Evolutionary conservation across 306 rosid species (phyloP), one percentile per base, ranked within the genome.

Genomic region (Pterocarpus santalinus): DNA sequence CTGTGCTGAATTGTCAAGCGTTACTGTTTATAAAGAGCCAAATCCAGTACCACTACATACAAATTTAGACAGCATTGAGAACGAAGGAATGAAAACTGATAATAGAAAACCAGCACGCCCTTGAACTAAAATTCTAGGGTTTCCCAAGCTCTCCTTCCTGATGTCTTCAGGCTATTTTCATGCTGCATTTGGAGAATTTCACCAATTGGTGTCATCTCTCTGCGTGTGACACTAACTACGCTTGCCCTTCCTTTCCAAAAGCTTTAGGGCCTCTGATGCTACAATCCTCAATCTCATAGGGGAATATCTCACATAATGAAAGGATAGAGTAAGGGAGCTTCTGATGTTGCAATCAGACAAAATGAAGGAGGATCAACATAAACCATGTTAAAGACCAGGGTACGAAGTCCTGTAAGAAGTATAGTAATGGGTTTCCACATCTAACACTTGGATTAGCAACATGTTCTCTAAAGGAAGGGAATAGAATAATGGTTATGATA

Each of bases 341-440:
- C 64, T n/a, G 35, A 56, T n/a, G 52, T 35, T 63, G 52, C 49
- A 35, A 56, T 55, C 49, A 56, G 52, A 6, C 13, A 16, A 33
- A 39, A 14, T 39, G 39, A 39, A 17, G 47, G 56, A 36, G 56
- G 39, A 38, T 57, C 57, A 58, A 22, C 34, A 22, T 58, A 58
- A 56, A 56, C 39, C 28, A n/a, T 46, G 22, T n/a, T 12, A 44
- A 39, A 22, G 5, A 22, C 41, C 34, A 16, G 55, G 35, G 52
- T 8, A n/a, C 8, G 1, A 32, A 34, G 36, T 11, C 51, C 63
- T 5, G 47, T 28, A 61, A 5, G 61, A n/a, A 8, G 13, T 62
- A 41, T 62, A 15, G 70, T 75, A 36, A 56, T 39, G 51, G 63
- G 35, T 76, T 76, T 33, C 35, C 72, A 47, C 79, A 47, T 39